phyloP scores from a whole-genome alignment of 1,284 basidiomycete species.

The Moesziomyces sp. region DNA sequence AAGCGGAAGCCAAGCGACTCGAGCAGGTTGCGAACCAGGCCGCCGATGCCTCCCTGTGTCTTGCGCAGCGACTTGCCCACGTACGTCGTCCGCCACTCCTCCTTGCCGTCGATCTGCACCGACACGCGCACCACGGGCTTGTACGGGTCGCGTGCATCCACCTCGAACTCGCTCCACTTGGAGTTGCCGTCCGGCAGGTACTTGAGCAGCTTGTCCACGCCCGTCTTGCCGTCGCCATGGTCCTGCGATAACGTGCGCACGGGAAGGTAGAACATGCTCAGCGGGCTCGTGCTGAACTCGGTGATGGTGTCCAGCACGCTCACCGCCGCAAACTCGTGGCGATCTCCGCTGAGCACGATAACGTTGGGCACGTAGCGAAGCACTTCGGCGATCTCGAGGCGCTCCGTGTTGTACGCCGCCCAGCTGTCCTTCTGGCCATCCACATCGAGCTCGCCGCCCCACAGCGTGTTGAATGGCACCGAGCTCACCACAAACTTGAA shows the following conservation, averaged over 20 bases:
- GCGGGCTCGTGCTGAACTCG: slow-evolving; percentile 76
- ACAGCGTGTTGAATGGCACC: slow-evolving; percentile 81
- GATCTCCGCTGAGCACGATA: slow-evolving; percentile 73
- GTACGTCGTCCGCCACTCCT: slow-evolving; percentile 72
- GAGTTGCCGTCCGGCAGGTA: slow-evolving; percentile 69
- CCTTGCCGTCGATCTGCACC: slow-evolving; percentile 75
- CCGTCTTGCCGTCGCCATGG: slow-evolving; percentile 69
- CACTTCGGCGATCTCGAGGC: slow-evolving; percentile 67
- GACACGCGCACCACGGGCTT: slow-evolving; percentile 71
- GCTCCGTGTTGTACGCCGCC: slow-evolving; percentile 78
- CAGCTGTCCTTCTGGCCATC: slow-evolving; percentile 77
- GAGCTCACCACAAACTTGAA: slow-evolving; percentile 85
- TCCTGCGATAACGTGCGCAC: slow-evolving; percentile 67
- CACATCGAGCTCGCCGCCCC: slow-evolving; percentile 72
- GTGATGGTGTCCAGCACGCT: slow-evolving; percentile 69
- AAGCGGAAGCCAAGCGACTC: slow-evolving; percentile 64
- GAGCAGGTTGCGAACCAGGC: slow-evolving; percentile 62
- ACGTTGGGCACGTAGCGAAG: slow-evolving; percentile 77
- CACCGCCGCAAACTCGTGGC: slow-evolving; percentile 80
- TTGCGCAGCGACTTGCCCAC: slow-evolving; percentile 61
- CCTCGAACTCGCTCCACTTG: slow-evolving; percentile 75
- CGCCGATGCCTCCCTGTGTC: slow-evolving; percentile 60
- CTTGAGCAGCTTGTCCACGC: slow-evolving; percentile 76
- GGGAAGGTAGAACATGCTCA: slow-evolving; percentile 71
- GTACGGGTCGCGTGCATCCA: slow-evolving; percentile 76